These are phyloP conservation scores for Miamiensis avidus DNA, from an alignment of 169 alveolate species.

Conservation along the genomic window DNA sequence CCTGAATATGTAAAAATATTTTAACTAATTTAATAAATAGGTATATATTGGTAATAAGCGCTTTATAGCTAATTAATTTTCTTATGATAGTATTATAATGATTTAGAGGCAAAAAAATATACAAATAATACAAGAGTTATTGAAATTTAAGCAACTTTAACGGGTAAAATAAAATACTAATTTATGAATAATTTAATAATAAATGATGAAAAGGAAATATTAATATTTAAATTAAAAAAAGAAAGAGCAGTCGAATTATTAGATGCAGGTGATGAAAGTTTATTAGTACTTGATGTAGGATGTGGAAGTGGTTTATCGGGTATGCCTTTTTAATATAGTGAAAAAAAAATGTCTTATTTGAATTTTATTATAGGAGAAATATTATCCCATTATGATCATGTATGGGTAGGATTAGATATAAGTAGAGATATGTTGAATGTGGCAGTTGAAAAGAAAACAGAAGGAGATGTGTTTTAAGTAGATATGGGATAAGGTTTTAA, in stretches of 20 bases:
- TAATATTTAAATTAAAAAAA: not conserved
- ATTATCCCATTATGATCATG: conserved; percentile 87
- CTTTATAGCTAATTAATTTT: not conserved
- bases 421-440: conserved; percentile 93
- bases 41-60: not conserved
- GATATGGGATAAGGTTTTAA: conserved; percentile 94
- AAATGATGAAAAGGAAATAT: not conserved
- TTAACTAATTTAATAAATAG: not conserved
- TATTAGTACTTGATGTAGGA: conserved; percentile 95
- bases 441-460: conserved; percentile 73
- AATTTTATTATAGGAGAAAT: conserved; percentile 36
- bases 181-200: conserved; percentile 24
- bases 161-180: conserved; percentile 92
- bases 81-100: conserved; percentile 80
- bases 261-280: conserved; percentile 71
- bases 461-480: conserved; percentile 91
- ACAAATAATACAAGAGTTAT: conserved; percentile 89
- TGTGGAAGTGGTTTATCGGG: conserved; percentile 98
- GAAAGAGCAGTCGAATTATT: conserved; percentile 44
- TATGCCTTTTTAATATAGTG: conserved; percentile 6
- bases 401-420: conserved; percentile 97
- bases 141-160: conserved; percentile 92
- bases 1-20: conserved; percentile 13
- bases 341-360: not conserved
- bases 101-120: conserved; percentile 91